Percentiles rank a stretch among this genome's conserved stretches.
Evolutionary conservation across 345 rosid genomes (phyloP).

Genomic region (Populus pruinosa): DNA sequence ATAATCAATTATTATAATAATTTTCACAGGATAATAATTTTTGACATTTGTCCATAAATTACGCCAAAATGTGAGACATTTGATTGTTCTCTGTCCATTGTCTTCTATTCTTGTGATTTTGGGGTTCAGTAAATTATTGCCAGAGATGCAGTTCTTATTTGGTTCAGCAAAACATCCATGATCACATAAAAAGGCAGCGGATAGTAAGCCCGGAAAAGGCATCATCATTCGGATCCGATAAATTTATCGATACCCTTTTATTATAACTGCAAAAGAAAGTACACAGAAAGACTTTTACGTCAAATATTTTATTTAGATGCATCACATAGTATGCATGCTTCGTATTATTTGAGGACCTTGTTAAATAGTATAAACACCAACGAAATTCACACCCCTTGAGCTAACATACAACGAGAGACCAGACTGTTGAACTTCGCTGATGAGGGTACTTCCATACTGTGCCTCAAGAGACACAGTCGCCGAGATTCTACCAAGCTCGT

Average conservation of each 20-base stretch:
- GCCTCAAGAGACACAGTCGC: neutral
- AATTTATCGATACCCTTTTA: neutral
- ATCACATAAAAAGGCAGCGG: no score
- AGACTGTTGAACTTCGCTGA: conserved; percentile 17
- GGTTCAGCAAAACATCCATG: no score
- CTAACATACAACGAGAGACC: neutral
- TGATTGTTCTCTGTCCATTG: no score
- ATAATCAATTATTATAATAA: no score
- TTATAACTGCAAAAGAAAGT: neutral
- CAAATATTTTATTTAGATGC: neutral
- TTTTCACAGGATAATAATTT: no score
- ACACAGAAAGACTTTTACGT: neutral
- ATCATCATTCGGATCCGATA: no score
- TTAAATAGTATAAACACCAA: neutral
- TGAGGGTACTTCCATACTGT: conserved; percentile 1
- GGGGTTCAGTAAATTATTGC: no score
- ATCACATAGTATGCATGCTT: neutral
- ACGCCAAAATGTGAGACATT: no score
- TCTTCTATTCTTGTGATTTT: no score
- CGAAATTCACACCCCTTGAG: conserved; percentile 5
- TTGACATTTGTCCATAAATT: no score
- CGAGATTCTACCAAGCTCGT: conserved; percentile 2
- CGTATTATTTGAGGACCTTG: neutral
- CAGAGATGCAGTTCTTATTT: no score
- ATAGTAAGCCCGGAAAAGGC: no score